Conservation (phyloP, 257 asterid species). For the Ilex asprella region DNA sequence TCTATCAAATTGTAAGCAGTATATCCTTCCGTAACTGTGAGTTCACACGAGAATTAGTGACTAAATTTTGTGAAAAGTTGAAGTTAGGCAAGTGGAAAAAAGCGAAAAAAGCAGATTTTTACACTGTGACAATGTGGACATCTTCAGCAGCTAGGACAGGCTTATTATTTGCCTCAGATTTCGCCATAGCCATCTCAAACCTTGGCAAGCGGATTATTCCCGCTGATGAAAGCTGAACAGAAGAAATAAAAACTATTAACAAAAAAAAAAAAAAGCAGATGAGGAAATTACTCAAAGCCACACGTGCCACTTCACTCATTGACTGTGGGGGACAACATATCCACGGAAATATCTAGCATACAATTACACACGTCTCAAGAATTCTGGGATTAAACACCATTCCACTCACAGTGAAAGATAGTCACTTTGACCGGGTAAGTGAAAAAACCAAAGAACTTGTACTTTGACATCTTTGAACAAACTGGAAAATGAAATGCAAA, state of each 20-base stretch:
- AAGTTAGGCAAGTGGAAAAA: background rate
- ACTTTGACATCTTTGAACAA: too few relatives aligned
- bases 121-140: constrained; percentile 81
- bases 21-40: constrained; percentile 92
- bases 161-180: constrained; percentile 64
- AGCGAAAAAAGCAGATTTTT: constrained; percentile 18
- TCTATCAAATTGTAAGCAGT: constrained; percentile 92
- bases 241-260: constrained; percentile 16
- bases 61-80: constrained; percentile 4
- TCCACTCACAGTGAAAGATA: too few relatives aligned
- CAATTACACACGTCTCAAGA: too few relatives aligned
- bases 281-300: background rate
- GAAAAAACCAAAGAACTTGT: too few relatives aligned
- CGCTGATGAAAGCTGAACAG: constrained; percentile 67
- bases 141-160: constrained; percentile 86
- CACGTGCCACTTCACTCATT: too few relatives aligned
- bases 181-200: constrained; percentile 87
- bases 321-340: too few relatives aligned
- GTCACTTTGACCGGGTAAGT: too few relatives aligned
- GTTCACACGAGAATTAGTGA: constrained; percentile 22
- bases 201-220: constrained; percentile 83
- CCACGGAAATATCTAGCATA: too few relatives aligned
- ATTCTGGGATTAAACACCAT: too few relatives aligned
- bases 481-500: too few relatives aligned
- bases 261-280: constrained; percentile 10